Conservation (phyloP, 129 eudicot species). For the Saposhnikovia divaricata region DNA sequence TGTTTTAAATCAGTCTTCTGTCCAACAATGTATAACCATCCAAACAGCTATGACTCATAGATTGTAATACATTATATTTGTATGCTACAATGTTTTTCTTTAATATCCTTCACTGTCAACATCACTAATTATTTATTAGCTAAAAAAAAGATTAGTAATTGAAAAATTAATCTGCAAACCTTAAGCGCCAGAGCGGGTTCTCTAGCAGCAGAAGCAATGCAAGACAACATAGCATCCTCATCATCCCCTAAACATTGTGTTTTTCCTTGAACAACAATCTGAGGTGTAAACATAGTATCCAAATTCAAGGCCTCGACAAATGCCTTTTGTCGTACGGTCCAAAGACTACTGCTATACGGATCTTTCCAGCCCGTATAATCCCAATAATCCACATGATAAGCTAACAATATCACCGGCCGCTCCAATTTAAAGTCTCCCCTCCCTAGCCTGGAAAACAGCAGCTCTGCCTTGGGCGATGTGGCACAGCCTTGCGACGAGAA, state of each 20-base stretch:
- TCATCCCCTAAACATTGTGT: slow-evolving; percentile 62
- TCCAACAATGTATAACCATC: background rate
- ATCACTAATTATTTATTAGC: too few species aligned
- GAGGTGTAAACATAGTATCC: slow-evolving; percentile 87
- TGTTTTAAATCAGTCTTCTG: background rate
- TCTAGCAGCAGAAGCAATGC: slow-evolving; percentile 40
- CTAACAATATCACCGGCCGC: slow-evolving; percentile 56
- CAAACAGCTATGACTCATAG: background rate
- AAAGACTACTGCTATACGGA: slow-evolving; percentile 63
- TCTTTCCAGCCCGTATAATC: slow-evolving; percentile 94
- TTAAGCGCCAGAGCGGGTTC: slow-evolving; percentile 66
- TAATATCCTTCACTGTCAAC: too few species aligned
- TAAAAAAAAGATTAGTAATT: background rate
- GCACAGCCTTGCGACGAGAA: slow-evolving; percentile 93
- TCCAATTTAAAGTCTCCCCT: slow-evolving; percentile 70
- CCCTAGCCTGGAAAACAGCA: slow-evolving; percentile 72
- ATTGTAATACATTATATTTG: too few species aligned
- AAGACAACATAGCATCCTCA: slow-evolving; percentile 41
- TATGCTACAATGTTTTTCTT: too few species aligned
- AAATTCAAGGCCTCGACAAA: slow-evolving; percentile 73
- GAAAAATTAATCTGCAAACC: slow-evolving; percentile 20
- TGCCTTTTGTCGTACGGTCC: slow-evolving; percentile 91
- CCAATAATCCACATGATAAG: slow-evolving; percentile 88
- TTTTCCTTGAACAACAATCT: slow-evolving; percentile 67
- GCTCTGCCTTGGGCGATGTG: slow-evolving; percentile 79